Base-by-base conservation (phyloP, 129 eudicot species). In the Sambucus nigra region DNA sequence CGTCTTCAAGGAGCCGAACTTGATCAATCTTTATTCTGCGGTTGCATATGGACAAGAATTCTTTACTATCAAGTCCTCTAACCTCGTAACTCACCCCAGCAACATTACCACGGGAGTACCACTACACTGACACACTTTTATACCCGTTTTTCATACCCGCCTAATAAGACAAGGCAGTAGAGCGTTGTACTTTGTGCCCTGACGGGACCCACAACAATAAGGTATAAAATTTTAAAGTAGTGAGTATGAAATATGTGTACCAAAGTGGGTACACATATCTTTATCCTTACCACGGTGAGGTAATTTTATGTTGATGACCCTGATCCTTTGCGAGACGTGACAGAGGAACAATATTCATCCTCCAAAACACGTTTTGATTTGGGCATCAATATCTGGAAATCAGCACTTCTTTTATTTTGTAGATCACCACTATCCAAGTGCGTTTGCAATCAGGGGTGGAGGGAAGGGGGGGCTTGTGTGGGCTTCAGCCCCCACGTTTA, bases 251-350 rank as follows among this genome's bases (percentile, higher is more conserved):
- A n/a, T n/a, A n/a, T n/a, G n/a, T n/a, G n/a, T n/a, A n/a, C n/a
- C n/a, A n/a, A n/a, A n/a, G n/a, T n/a, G n/a, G n/a, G n/a, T n/a
- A n/a, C n/a, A n/a, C n/a, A n/a, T n/a, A n/a, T n/a, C n/a, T n/a
- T n/a, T n/a, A n/a, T n/a, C n/a, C n/a, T n/a, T n/a, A n/a, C n/a
- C 99, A 35, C 70, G 76, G 59, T 86, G 80, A 47, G 99, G 99
- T 66, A 92, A 66, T 42, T 92, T 76, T 53, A 86, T 86, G 25
- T 92, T 82, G 64, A 92, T 29, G 10, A 14, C 48, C 94, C 94
- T 26, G 99, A 57, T 65, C 87, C 91, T 70, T 75, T 92, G 44
- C 99, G 94, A 26, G 92, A 60, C 29, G 87, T 77, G 44, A 41
- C 78, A 14, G 85, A 68, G 31, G 92, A 77, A 70, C 41, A 86